Evolutionary conservation across 2,329 filamentous ascomycete species (phyloP), one percentile per base, ranked within the genome.

Genomic region (Aspergillus fumigatus): DNA sequence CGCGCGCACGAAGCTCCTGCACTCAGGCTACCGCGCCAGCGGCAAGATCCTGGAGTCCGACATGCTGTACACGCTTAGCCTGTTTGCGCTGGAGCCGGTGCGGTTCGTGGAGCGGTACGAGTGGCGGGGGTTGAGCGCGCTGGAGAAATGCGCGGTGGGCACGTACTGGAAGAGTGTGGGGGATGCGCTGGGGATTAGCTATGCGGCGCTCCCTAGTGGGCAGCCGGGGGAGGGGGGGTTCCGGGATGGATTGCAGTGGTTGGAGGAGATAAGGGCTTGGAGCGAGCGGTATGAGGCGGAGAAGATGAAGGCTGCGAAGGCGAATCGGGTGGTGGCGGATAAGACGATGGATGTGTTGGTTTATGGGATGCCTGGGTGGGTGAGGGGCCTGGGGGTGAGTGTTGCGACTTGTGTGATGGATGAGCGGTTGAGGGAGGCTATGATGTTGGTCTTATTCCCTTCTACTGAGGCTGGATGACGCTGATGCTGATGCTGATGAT

Each of bases 111-210:
- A 79, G 5, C 74, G 75, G 6, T 89, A 85, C 64, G 90, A 92
- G 68, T 93, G 89, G 88, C 82, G 89, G 1, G 40, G 74, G 4
- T 70, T 90, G 23, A 87, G 81, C 17, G 82, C 86, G 0, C 78
- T 92, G 72, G 89, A 92, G 70, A 70, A 77, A 9, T 88, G 86
- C 59, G 88, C 87, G 0, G 72, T 87, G 27, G 85, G 83, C 17
- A 85, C 83, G 0, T 84, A 88, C 65, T 92, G 88, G 88, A 89
- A 88, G 70, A 79, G 79, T 53, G 73, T 90, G 14, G 88, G 88
- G 14, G 85, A 90, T 63, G 82, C 83, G 53, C 88, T 92, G 83
- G 80, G 79, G 0, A 88, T 92, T 53, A 72, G 74, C 2, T 83
- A 76, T 49, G 70, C 73, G 1, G 65, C 59, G 1, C 70, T 85